Evolutionary conservation across 2,329 filamentous ascomycete genomes (phyloP).

Genomic region (Ophiostoma novo-ulmi): DNA sequence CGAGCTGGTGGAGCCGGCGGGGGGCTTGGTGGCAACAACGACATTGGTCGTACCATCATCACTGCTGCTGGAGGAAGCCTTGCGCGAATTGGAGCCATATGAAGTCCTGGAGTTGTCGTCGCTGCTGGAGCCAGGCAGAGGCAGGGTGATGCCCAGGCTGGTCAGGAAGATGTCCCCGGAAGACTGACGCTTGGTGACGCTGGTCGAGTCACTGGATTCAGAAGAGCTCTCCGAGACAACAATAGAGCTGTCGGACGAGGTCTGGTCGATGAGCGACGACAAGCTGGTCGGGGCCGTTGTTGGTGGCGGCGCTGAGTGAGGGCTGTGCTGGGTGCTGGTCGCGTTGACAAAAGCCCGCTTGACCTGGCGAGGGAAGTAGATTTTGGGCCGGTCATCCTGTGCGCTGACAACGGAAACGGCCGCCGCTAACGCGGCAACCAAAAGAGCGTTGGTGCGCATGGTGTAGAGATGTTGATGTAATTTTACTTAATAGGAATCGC

Average conservation of each 20-base stretch:
- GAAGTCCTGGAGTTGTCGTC: background rate
- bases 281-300: conserved; percentile 23
- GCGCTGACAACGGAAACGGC: conserved; percentile 44
- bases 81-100: conserved; percentile 9
- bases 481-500: background rate
- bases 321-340: conserved; percentile 36
- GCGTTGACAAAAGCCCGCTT: conserved; percentile 47
- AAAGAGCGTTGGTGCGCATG: conserved; percentile 48
- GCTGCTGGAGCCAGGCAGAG: conserved; percentile 1
- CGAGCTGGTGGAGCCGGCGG: background rate
- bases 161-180: conserved; percentile 23
- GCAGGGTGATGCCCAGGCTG: conserved; percentile 4
- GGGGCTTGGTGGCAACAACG: background rate
- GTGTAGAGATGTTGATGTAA: conserved; percentile 9
- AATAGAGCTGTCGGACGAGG: conserved; percentile 9
- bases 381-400: conserved; percentile 44
- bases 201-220: conserved; percentile 2
- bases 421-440: conserved; percentile 48
- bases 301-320: conserved; percentile 30
- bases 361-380: conserved; percentile 55
- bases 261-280: conserved; percentile 16
- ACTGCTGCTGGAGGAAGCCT: background rate
- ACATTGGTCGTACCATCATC: background rate
- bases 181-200: conserved; percentile 28
- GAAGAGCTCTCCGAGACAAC: background rate